Conservation (phyloP, 345 rosid species). For the Eucalyptus rudis region DNA sequence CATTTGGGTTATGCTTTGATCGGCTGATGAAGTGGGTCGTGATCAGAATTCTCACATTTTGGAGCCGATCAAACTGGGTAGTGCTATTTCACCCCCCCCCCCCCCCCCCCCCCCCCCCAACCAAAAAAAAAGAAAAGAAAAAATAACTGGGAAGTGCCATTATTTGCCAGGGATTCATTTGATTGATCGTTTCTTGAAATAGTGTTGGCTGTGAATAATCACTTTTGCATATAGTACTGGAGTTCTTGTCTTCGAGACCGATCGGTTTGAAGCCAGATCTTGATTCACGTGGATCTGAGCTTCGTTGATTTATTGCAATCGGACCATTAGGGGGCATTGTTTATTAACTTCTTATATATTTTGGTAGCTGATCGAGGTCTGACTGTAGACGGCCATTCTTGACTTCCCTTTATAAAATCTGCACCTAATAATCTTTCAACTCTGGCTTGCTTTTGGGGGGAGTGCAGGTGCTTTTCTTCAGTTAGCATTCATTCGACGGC, state of each 20-base stretch:
- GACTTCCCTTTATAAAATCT: neutral
- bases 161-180: neutral
- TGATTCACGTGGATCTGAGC: neutral
- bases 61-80: neutral
- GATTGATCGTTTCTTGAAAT: neutral
- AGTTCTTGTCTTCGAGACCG: neutral
- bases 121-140: no score
- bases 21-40: neutral
- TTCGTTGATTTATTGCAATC: neutral
- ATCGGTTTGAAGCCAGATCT: neutral
- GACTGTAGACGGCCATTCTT: neutral
- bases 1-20: neutral
- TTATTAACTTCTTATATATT: neutral
- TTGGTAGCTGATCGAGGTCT: neutral
- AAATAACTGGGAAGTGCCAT: neutral
- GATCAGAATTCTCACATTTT: neutral
- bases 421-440: neutral
- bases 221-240: neutral
- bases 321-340: neutral
- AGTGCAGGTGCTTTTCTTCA: slow-evolving; percentile 81
- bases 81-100: neutral
- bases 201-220: neutral
- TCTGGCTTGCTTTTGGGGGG: neutral
- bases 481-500: slow-evolving; percentile 54
- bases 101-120: no score